Evolutionary conservation across 2,329 filamentous ascomycete species (phyloP).

Genomic region (Ceratocystis variospora): DNA sequence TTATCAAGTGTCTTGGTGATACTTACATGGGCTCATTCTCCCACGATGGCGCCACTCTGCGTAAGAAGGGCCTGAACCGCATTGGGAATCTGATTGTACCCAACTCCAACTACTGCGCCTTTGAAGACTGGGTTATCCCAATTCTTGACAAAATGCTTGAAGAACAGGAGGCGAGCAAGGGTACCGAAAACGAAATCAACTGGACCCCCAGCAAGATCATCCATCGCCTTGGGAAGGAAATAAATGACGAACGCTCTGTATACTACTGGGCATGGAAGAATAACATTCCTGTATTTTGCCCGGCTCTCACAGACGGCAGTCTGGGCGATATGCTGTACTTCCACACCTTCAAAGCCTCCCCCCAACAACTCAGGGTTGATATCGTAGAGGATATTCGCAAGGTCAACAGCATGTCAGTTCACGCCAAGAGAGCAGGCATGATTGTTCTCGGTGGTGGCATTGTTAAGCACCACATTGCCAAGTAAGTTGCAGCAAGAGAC

Average conservation of each 20-base stretch:
- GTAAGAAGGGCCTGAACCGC: conserved; percentile 77
- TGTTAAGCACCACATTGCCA: conserved; percentile 98
- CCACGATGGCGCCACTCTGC: conserved; percentile 60
- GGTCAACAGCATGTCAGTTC: conserved; percentile 83
- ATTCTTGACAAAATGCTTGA: conserved; percentile 89
- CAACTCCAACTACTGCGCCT: conserved; percentile 87
- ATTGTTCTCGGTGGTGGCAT: conserved; percentile 88
- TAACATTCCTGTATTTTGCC: conserved; percentile 92
- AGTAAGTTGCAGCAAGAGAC: conserved; percentile 28
- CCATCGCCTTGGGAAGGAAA: conserved; percentile 77
- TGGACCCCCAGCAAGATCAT: conserved; percentile 96
- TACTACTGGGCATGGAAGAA: conserved; percentile 98
- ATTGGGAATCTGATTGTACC: conserved; percentile 94
- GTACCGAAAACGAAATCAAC: conserved; percentile 53
- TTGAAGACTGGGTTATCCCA: conserved; percentile 94
- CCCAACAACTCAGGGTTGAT: conserved; percentile 68
- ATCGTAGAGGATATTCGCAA: conserved; percentile 86
- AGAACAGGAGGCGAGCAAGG: conserved; percentile 74
- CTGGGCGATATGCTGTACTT: conserved; percentile 98
- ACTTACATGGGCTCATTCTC: conserved; percentile 87
- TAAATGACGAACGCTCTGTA: conserved; percentile 80
- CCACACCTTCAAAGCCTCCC: conserved; percentile 84
- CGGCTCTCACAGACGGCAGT: conserved; percentile 86
- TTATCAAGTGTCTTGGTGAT: conserved; percentile 93
- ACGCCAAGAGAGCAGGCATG: conserved; percentile 82